These are phyloP conservation scores for Mortierella polycephala DNA, from an alignment of 371 early-diverging fungal species.

Conservation along the genomic window DNA sequence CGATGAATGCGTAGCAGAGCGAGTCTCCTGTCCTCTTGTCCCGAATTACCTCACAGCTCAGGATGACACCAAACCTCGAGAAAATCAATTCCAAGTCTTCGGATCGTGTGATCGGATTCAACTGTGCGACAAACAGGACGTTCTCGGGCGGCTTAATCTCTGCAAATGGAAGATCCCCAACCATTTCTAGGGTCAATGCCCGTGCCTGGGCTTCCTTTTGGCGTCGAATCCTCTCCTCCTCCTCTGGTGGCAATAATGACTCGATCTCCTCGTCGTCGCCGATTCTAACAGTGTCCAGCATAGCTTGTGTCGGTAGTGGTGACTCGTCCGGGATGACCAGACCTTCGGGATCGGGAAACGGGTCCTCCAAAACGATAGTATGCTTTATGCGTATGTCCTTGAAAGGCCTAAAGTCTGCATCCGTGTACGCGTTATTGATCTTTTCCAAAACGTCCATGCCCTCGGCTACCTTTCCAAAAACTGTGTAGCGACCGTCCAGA, in stretches of 20 bases:
- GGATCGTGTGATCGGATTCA: conserved; percentile 93
- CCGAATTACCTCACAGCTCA: conserved; percentile 92
- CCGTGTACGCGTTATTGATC: conserved; percentile 80
- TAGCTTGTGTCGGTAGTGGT: conserved; percentile 85
- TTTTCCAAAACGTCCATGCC: conserved; percentile 92
- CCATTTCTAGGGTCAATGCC: conserved; percentile 96
- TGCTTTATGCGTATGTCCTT: conserved; percentile 94
- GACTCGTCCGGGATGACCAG: conserved; percentile 79
- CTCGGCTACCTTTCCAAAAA: conserved; percentile 97
- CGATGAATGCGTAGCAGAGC: conserved; percentile 95
- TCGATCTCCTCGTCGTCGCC: conserved; percentile 88
- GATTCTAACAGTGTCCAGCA: conserved; percentile 79
- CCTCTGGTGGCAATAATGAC: conserved; percentile 74
- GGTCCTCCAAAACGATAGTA: conserved; percentile 94
- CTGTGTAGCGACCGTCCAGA: conserved; percentile 96
- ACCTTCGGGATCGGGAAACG: conserved; percentile 88
- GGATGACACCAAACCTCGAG: conserved; percentile 90
- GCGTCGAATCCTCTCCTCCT: conserved; percentile 72
- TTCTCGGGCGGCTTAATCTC: conserved; percentile 98
- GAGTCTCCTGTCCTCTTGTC: conserved; percentile 89
- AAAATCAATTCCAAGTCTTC: conserved; percentile 95
- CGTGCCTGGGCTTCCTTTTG: conserved; percentile 88
- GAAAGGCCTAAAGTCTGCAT: conserved; percentile 80
- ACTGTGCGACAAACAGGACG: conserved; percentile 95
- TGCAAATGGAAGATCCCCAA: conserved; percentile 97